Conservation (phyloP, 2,329 filamentous ascomycete species). For the Tolypocladium inflatum region DNA sequence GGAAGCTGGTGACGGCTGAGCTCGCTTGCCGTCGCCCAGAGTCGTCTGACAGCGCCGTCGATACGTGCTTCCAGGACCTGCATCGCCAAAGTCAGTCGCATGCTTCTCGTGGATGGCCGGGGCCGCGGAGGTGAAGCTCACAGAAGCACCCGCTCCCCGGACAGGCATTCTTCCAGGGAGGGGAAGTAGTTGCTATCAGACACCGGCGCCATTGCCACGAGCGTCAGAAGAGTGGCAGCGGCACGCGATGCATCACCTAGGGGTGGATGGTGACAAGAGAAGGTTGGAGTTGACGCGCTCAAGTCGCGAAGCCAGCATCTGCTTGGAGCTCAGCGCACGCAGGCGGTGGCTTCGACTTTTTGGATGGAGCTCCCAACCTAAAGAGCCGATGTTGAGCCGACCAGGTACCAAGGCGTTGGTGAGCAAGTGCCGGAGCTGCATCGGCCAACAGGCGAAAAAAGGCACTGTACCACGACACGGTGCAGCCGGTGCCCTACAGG, state of each 20-base stretch:
- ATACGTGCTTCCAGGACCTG: conserved; percentile 54
- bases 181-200: conserved; percentile 69
- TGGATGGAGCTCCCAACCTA: conserved; percentile 14
- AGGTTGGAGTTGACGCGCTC: conserved; percentile 23
- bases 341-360: conserved; percentile 13
- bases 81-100: conserved; percentile 12
- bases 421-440: conserved; percentile 10
- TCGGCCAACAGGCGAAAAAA: conserved; percentile 1
- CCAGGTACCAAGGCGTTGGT: neutral
- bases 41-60: conserved; percentile 45
- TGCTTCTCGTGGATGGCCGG: neutral
- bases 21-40: conserved; percentile 45
- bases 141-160: conserved; percentile 71
- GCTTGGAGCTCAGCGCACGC: neutral
- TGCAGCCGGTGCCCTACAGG: neutral
- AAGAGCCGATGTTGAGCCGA: conserved; percentile 16
- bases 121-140: conserved; percentile 35
- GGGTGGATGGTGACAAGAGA: conserved; percentile 12
- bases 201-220: conserved; percentile 59
- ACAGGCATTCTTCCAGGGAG: conserved; percentile 75
- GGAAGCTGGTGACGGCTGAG: conserved; percentile 53
- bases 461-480: neutral
- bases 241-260: conserved; percentile 29
- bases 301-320: conserved; percentile 12
- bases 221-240: conserved; percentile 35